These are phyloP conservation scores for Pseudogymnoascus sp. DNA, from an alignment of 2,329 filamentous ascomycete genomes.

Conservation along the genomic window DNA sequence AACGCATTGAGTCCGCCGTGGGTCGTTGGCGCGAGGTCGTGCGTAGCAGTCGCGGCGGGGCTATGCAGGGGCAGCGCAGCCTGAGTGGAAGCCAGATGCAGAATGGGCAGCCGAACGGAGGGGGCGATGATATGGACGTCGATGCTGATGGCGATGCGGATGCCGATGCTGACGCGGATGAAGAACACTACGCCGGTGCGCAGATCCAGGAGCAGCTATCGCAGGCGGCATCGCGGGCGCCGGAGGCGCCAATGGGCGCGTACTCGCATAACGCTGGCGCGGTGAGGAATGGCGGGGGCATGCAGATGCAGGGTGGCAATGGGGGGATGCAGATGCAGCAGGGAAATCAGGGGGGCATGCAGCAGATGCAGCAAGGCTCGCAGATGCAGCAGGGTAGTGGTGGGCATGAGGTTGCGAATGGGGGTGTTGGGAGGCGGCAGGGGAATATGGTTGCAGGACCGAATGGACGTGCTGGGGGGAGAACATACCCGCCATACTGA, in stretches of 20 bases:
- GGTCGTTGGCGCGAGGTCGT: constrained; percentile 55
- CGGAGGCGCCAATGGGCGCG: constrained; percentile 12
- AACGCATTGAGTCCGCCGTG: constrained; percentile 45
- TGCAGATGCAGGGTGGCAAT: constrained; percentile 11
- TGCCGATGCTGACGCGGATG: constrained; percentile 4
- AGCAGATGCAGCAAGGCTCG: not conserved
- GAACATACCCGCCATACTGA: not conserved
- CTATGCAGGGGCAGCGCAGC: constrained; percentile 43
- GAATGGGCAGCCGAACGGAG: constrained; percentile 29
- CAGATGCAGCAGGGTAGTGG: not conserved
- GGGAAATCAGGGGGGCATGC: not conserved
- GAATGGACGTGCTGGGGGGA: not conserved
- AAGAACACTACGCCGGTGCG: not conserved
- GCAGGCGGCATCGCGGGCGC: not conserved
- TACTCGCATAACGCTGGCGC: not conserved
- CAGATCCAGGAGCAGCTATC: not conserved
- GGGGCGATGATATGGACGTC: constrained; percentile 17
- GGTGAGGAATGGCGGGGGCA: not conserved
- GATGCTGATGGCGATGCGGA: constrained; percentile 18
- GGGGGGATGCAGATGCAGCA: constrained; percentile 4
- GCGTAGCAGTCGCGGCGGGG: constrained; percentile 39
- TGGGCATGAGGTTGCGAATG: not conserved
- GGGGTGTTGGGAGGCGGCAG: not conserved
- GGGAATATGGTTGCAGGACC: not conserved
- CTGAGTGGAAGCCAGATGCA: constrained; percentile 30